Percentiles rank a stretch among this genome's conserved stretches.
phyloP scores from a whole-genome alignment of 805 yeast genomes.

The Pichia exigua region DNA sequence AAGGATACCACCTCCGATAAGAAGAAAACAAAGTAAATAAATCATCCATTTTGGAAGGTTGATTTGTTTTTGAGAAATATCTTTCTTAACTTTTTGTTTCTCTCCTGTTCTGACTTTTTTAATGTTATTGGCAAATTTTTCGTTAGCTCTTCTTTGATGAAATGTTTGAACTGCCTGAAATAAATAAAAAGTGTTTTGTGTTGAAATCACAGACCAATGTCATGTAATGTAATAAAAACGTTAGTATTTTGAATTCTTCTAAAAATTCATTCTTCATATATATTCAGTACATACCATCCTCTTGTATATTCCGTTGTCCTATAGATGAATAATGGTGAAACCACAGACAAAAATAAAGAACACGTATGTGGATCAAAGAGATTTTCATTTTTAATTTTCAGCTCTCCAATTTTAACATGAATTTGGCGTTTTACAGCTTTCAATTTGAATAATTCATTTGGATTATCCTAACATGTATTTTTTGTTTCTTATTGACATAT shows the following conservation, averaged over 20 bases:
- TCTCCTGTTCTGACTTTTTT: conserved; percentile 33
- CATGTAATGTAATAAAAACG: neutral
- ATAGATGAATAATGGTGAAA: neutral
- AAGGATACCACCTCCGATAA: conserved; percentile 76
- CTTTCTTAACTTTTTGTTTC: conserved; percentile 8
- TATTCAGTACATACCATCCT: neutral
- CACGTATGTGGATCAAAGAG: neutral
- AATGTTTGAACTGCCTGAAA: conserved; percentile 70
- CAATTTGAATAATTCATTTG: neutral
- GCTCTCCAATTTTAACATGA: neutral
- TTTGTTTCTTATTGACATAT: neutral
- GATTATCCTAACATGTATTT: too few species aligned
- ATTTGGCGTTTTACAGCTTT: neutral
- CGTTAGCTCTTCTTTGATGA: conserved; percentile 80
- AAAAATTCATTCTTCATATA: neutral
- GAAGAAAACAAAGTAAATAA: conserved; percentile 45
- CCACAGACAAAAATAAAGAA: neutral
- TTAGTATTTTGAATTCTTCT: neutral
- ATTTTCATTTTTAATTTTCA: neutral
- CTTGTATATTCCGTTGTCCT: neutral
- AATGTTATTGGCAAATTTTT: conserved; percentile 67
- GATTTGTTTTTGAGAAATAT: neutral
- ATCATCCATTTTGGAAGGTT: conserved; percentile 55
- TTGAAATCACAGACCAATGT: neutral
- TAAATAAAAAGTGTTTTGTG: neutral